Base-by-base conservation (phyloP, 352 stramenopile species). In the Phytophthora ohioensis region DNA sequence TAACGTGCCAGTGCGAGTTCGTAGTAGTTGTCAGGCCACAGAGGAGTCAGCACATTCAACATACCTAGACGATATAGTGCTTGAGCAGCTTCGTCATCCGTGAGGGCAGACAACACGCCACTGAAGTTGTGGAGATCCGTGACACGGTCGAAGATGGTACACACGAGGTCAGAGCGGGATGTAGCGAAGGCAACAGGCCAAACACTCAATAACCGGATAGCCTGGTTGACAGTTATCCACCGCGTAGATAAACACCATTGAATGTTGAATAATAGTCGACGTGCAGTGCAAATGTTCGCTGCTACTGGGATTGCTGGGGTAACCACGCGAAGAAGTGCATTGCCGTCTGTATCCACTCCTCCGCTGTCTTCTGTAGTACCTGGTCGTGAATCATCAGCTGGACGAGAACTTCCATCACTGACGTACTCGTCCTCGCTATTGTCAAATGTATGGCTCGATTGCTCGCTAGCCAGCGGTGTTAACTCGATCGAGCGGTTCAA, bases 11-110 rank as follows among this genome's bases (percentile, higher is more conserved):
- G 57, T 9, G 87, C 75, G 7, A 94, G 78, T 62, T 93, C 84
- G 52, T 94, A 94, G 69, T 93, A 93, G 57, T 91, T 89, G 63
- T 94, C 85, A 2, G 84, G 82, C 17, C 82, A 77, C 55, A 94
- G 56, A 13, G 85, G 81, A 11, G 79, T 86, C 79, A 86, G 89
- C 5, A 91, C 56, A 48, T 94, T 93, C 34, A 94, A 73, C 81
- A 88, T 93, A 0, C 87, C 87, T 17, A 93, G 65, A 39, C 85
- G 80, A 55, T 90, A 89, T 17, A 90, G 58, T 54, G 81, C 81
- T 60, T 93, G 84, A 12, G 71, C 78, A 3, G 81, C 80, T 55
- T 95, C 88, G 3, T 67, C 57, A 39, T 92, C 84, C 3, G 60
- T 81, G 8, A 95, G 65, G 3, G 82, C 79, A 11, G 82, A 84